Evolutionary conservation across 306 rosid genomes (phyloP), one percentile per base, ranked within the genome.

Genomic region (Vigna trinervia): DNA sequence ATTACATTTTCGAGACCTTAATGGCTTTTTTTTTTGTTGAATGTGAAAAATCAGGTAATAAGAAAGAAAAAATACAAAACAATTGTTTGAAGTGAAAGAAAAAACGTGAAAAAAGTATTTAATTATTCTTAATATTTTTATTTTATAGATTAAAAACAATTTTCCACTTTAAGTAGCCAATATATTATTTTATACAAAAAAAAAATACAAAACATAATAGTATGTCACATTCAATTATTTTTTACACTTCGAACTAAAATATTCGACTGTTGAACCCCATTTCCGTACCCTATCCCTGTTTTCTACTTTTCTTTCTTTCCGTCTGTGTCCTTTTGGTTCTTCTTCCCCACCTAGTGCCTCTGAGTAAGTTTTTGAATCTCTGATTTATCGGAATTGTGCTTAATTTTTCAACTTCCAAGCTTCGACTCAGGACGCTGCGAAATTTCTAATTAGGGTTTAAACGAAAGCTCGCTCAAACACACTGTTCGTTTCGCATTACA

Each of bases 381-480:
- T 47, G 5, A 9, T 54, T 66, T 32, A 14, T 45, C 58, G 53
- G 15, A 64, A 63, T 62, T 51, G 12, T 48, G 48, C 58, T 43
- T 17, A 12, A 15, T 58, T 23, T 43, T 46, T 19, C 14, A 12
- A 9, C 36, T 14, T 57, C 30, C 57, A 11, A 59, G 47, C 69
- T 51, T 41, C 58, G 19, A 73, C 13, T 15, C 46, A 26, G 45
- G 59, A 11, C 19, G 36, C 47, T 1, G 46, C 51, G 10, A 56
- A 53, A 0, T 74, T 54, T 54, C 70, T 54, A 64, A 64, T 73
- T 65, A n/a, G 53, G 52, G 52, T 9, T 34, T 26, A 64, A 73
- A 15, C 39, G 10, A 34, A 80, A 46, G 41, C 48, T 73, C 32
- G 20, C 69, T 9, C 61, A 45, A 39, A 15, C 12, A 15, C 23